A percentile compares a stretch with the other conserved stretches of the same genome.
These are phyloP conservation scores for Chalciporus chontae DNA, from an alignment of 768 basidiomycete species.

Conservation along the genomic window DNA sequence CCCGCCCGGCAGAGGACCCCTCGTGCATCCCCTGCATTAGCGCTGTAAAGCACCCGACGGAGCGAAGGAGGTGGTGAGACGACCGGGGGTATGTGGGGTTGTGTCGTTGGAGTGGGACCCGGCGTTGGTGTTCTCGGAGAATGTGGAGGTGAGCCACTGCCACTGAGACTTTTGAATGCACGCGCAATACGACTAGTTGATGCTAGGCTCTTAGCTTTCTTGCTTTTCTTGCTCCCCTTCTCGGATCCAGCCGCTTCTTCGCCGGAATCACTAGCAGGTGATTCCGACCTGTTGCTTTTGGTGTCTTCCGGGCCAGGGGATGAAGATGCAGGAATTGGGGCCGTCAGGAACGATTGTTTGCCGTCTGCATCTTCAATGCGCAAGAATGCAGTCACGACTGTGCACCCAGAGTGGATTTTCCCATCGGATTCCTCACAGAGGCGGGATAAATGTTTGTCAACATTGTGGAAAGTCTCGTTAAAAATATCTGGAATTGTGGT, in stretches of 20 bases:
- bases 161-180: conserved; percentile 51
- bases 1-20: conserved; percentile 91
- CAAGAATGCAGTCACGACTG: conserved; percentile 93
- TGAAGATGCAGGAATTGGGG: conserved; percentile 33
- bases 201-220: conserved; percentile 38
- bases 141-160: conserved; percentile 21
- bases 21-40: conserved; percentile 95
- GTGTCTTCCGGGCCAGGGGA: conserved; percentile 31
- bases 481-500: conserved; percentile 79
- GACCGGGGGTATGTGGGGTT: conserved; percentile 19
- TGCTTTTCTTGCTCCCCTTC: conserved; percentile 37
- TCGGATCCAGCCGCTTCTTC: conserved; percentile 31
- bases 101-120: conserved; percentile 25
- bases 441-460: conserved; percentile 78
- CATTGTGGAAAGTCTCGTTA: conserved; percentile 91
- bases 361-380: conserved; percentile 84
- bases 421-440: conserved; percentile 86
- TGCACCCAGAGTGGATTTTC: conserved; percentile 95
- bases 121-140: conserved; percentile 8
- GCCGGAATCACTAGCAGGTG: conserved; percentile 43
- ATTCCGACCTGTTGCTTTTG: conserved; percentile 37
- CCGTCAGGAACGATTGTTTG: conserved; percentile 59
- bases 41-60: conserved; percentile 84
- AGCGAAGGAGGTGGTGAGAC: conserved; percentile 46
- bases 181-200: conserved; percentile 51